These are phyloP conservation scores for Solanum bulbocastanum DNA, from an alignment of 257 asterid genomes.

Conservation along the genomic window DNA sequence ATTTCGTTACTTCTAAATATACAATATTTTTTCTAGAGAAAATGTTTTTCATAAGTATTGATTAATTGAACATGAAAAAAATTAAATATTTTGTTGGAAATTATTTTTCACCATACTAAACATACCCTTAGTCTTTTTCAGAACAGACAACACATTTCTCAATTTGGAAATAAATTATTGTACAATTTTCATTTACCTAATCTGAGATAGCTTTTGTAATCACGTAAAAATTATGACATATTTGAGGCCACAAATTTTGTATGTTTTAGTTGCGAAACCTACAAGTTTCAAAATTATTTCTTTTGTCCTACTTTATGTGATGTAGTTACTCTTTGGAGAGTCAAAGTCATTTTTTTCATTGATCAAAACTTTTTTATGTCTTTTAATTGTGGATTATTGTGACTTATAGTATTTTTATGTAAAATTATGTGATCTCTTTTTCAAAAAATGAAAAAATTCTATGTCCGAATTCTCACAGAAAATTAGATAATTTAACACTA, in stretches of 20 bases:
- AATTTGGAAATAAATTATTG: neutral
- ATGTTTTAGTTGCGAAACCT: neutral
- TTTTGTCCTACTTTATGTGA: neutral
- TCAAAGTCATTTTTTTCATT: neutral
- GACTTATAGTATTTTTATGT: neutral
- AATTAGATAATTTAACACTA: neutral
- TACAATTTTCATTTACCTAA: neutral
- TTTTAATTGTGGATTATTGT: neutral
- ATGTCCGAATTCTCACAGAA: neutral
- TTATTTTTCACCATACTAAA: neutral
- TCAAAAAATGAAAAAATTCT: neutral
- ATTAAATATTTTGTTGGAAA: neutral
- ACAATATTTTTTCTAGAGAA: too few species aligned
- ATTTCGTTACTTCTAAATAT: neutral
- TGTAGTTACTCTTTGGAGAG: neutral
- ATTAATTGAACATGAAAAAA: neutral
- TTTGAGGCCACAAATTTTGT: neutral
- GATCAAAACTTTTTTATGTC: neutral
- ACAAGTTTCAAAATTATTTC: neutral
- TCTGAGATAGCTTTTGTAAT: neutral
- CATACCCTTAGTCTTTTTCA: neutral
- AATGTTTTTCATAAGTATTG: accelerated
- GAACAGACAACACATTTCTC: neutral
- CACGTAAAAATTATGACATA: neutral
- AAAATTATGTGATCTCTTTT: neutral